Evolutionary conservation across 2,329 filamentous ascomycete species (phyloP), one percentile per base, ranked within the genome.

Genomic region (Helicocarpus griseus): DNA sequence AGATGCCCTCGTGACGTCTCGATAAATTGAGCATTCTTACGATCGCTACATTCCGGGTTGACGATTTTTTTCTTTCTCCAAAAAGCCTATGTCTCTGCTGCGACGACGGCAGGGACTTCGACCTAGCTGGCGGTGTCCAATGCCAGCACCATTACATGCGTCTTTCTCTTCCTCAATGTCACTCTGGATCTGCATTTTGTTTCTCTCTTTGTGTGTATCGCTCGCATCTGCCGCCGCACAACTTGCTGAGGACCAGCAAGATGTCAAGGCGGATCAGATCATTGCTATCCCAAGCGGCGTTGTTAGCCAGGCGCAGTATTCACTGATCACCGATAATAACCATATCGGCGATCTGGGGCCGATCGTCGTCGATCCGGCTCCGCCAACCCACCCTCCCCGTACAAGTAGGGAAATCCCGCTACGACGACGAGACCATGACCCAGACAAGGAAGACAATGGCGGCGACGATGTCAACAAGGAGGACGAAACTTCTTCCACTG

Each of bases 61-160:
- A 29, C n/a, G 2, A 48, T 48, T 48, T 14, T 11, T 6, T 14
- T 11, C 13, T 36, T 48, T 26, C 29, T 35, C 19, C 19, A 47
- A 35, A n/a, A 24, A 33, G 19, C 17, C 29, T 44, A 44, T 44
- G 28, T 33, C 33, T 38, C 17, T 48, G 35, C 26, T 29, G 28
- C 44, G 22, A 14, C 35, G 22, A 21, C 50, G 36, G 46, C 33
- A 35, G 62, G 60, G 39, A 60, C 60, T 64, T 65, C 69, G 52
- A 44, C 52, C 47, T 28, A 55, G 49, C 33, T 43, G 52, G 44
- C 43, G 52, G 54, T 43, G 54, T 38, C 44, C 39, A 45, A 40
- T 35, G 24, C 28, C 38, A 40, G 43, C 11, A 41, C 22, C 38
- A 33, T 22, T 31, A n/a, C 13, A 21, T 33, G 13, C 38, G n/a